Percentiles rank a stretch among this genome's conserved stretches.
Evolutionary conservation across 176 grass and related monocot genomes (phyloP).

Genomic region (Lolium multiflorum): DNA sequence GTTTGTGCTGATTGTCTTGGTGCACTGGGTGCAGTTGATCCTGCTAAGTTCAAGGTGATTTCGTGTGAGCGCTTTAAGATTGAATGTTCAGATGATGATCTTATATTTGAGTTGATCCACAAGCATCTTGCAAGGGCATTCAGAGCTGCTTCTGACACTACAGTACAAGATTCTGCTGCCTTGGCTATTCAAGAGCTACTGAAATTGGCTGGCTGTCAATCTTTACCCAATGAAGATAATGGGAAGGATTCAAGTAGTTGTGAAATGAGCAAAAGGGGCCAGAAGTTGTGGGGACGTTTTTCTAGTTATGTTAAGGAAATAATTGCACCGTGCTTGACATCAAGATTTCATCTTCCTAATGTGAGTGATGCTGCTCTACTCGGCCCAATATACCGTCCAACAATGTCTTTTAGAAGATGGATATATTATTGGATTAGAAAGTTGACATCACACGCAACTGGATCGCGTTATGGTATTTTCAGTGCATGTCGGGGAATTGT

Average conservation of each 20-base stretch:
- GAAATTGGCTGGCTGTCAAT: conserved; percentile 83
- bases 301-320: conserved; percentile 96
- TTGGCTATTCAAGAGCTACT: conserved; percentile 98
- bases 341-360: conserved; percentile 80
- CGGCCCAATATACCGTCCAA: conserved; percentile 76
- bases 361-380: conserved; percentile 65
- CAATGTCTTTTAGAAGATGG: conserved; percentile 93
- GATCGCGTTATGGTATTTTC: conserved; percentile 83
- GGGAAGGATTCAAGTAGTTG: conserved; percentile 45
- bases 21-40: conserved; percentile 92
- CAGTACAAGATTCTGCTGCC: conserved; percentile 92
- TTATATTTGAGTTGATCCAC: conserved; percentile 98
- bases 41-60: conserved; percentile 87
- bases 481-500: conserved; percentile 89
- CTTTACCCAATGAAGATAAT: conserved; percentile 57
- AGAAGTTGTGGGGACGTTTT: conserved; percentile 87
- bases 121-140: conserved; percentile 97
- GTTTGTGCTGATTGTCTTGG: conserved; percentile 94
- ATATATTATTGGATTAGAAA: conserved; percentile 95
- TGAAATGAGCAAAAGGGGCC: conserved; percentile 72
- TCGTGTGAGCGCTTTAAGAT: conserved; percentile 94
- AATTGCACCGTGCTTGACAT: conserved; percentile 95
- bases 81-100: conserved; percentile 98
- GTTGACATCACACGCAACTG: conserved; percentile 73
- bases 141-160: conserved; percentile 89